Percentiles rank a stretch among this genome's conserved stretches.
phyloP scores from a whole-genome alignment of 441 rosid species.

The Jatropha podagrica region DNA sequence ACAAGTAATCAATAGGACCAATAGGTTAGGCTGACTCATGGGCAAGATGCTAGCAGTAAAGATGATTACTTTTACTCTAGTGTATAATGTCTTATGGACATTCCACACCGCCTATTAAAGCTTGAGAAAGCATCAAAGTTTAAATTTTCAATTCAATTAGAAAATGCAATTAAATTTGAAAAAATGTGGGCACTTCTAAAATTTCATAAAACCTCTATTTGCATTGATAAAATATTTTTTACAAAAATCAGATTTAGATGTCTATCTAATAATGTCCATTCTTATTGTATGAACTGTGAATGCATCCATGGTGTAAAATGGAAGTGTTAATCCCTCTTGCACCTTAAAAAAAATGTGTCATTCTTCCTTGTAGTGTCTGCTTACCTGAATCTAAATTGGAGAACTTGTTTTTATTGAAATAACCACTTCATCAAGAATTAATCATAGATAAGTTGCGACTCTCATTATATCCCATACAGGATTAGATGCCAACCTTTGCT shows the following conservation, averaged over 20 bases:
- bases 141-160: neutral
- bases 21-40: neutral
- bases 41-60: neutral
- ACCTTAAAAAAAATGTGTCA: neutral
- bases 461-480: neutral
- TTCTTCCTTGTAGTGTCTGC: neutral
- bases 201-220: neutral
- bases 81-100: neutral
- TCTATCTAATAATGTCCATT: neutral
- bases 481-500: slow-evolving; percentile 5
- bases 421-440: neutral
- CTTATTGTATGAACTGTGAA: neutral
- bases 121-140: neutral
- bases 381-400: neutral
- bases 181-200: neutral
- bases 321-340: neutral
- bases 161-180: neutral
- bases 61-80: neutral
- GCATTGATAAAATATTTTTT: neutral
- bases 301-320: neutral
- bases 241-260: neutral
- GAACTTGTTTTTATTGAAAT: neutral
- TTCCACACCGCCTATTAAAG: neutral
- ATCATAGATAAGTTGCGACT: neutral
- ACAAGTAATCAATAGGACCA: neutral